phyloP scores from a whole-genome alignment of 108 stramenopile genomes.

The Pseudonitzschia multiseries region DNA sequence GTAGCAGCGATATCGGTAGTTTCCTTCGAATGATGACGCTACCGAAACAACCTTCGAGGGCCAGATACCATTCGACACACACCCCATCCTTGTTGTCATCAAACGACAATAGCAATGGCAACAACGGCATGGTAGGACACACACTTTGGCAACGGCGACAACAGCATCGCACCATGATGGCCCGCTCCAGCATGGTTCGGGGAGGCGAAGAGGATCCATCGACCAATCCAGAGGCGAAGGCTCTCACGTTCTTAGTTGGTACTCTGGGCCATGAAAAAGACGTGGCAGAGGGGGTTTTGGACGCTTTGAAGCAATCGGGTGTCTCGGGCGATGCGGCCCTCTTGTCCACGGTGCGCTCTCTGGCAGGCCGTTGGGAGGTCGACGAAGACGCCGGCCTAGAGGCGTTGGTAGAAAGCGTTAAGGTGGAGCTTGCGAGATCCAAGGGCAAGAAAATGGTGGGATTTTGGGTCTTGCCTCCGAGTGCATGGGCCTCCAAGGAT shows the following conservation, averaged over 20 bases:
- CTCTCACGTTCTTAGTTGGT: slow-evolving; percentile 20
- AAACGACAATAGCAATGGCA: neutral
- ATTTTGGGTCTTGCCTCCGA: slow-evolving; percentile 47
- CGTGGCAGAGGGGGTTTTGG: slow-evolving; percentile 25
- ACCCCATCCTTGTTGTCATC: neutral
- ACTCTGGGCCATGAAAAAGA: slow-evolving; percentile 22
- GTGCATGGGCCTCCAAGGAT: slow-evolving; percentile 43
- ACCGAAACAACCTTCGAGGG: too few species aligned
- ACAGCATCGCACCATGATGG: slow-evolving; percentile 4
- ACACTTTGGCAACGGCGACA: neutral
- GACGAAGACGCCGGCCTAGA: slow-evolving; percentile 67
- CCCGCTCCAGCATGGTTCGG: slow-evolving; percentile 1
- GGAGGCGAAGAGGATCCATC: slow-evolving; percentile 1
- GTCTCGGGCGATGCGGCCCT: slow-evolving; percentile 23
- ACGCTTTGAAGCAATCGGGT: slow-evolving; percentile 34
- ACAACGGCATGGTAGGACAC: neutral
- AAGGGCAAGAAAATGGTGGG: slow-evolving; percentile 37
- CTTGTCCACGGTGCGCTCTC: slow-evolving; percentile 34
- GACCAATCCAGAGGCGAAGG: slow-evolving; percentile 15
- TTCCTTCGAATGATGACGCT: too few species aligned
- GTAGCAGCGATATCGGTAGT: too few species aligned
- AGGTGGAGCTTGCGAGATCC: slow-evolving; percentile 26
- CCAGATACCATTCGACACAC: too few species aligned
- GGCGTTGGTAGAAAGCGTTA: slow-evolving; percentile 49
- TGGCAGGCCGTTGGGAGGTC: slow-evolving; percentile 65